Evolutionary conservation across 202 grass and related monocot genomes (phyloP).

Genomic region (Brachypodium distachyon): DNA sequence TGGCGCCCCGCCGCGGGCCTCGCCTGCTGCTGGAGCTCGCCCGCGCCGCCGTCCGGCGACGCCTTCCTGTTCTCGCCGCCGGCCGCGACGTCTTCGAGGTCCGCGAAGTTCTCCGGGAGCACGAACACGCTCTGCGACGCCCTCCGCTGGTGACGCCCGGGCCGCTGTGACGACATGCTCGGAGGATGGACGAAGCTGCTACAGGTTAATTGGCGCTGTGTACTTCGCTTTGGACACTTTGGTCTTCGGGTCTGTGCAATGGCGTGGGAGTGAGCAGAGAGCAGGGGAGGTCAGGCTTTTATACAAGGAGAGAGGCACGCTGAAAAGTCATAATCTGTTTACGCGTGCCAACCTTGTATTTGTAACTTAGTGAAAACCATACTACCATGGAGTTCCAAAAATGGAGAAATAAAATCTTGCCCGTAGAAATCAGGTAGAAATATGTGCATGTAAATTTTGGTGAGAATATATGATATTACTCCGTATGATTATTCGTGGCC

Average conservation of each 20-base stretch:
- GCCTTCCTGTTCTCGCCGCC: slow-evolving; percentile 22
- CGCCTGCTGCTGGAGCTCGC: slow-evolving; percentile 19
- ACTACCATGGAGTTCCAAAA: no score
- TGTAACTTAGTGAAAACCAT: no score
- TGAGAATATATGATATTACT: no score
- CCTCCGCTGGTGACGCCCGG: slow-evolving; percentile 49
- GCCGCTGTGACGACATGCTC: slow-evolving; percentile 45
- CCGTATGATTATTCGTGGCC: no score
- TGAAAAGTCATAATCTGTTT: no score
- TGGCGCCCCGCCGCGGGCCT: slow-evolving; percentile 19
- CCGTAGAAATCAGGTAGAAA: no score
- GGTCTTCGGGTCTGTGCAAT: neutral
- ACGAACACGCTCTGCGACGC: slow-evolving; percentile 68
- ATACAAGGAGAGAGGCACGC: slow-evolving; percentile 15
- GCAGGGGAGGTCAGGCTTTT: neutral
- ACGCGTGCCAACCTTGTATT: no score
- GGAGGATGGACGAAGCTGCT: neutral
- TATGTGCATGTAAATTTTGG: no score
- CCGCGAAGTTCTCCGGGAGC: slow-evolving; percentile 54
- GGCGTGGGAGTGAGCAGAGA: neutral
- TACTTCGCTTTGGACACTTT: neutral
- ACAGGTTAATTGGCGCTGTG: neutral
- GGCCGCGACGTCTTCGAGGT: slow-evolving; percentile 29
- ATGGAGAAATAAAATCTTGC: no score
- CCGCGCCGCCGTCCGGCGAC: neutral